These are phyloP conservation scores for Porodaedalea pini DNA, from an alignment of 1,284 basidiomycete genomes.

Conservation along the genomic window DNA sequence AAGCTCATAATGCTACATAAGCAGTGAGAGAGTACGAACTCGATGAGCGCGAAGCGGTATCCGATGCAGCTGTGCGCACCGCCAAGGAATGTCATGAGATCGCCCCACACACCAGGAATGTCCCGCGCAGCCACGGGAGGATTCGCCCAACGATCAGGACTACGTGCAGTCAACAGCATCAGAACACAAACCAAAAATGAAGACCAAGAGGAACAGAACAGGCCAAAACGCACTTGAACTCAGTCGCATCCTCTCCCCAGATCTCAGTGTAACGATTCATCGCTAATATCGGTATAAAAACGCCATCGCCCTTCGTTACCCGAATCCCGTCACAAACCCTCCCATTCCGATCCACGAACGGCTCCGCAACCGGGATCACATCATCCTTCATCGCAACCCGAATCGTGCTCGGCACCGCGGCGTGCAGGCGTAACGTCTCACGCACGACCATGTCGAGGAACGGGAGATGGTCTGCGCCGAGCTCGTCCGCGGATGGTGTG, in stretches of 20 bases:
- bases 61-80: conserved; percentile 35
- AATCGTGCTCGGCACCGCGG: conserved; percentile 22
- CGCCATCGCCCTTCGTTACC: conserved; percentile 29
- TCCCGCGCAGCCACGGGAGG: conserved; percentile 22
- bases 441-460: conserved; percentile 35
- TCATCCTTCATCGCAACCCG: conserved; percentile 26
- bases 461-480: conserved; percentile 28
- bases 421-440: conserved; percentile 27
- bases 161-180: conserved; percentile 22
- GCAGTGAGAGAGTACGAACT: conserved; percentile 27
- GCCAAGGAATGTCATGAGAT: conserved; percentile 32
- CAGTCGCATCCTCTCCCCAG: conserved; percentile 42
- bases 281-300: conserved; percentile 32
- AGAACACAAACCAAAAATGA: too few relatives aligned
- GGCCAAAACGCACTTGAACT: conserved; percentile 29
- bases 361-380: conserved; percentile 27
- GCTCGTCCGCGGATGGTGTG: conserved; percentile 27
- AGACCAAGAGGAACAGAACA: too few relatives aligned
- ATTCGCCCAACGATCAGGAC: conserved; percentile 33
- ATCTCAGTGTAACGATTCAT: conserved; percentile 36
- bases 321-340: conserved; percentile 20
- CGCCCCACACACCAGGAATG: conserved; percentile 33
- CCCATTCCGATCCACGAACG: conserved; percentile 24
- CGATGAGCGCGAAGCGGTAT: conserved; percentile 43
- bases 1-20: neutral